Evolutionary conservation across 2,329 filamentous ascomycete species (phyloP), one percentile per base, ranked within the genome.

Genomic region (Rutstroemia sp.): DNA sequence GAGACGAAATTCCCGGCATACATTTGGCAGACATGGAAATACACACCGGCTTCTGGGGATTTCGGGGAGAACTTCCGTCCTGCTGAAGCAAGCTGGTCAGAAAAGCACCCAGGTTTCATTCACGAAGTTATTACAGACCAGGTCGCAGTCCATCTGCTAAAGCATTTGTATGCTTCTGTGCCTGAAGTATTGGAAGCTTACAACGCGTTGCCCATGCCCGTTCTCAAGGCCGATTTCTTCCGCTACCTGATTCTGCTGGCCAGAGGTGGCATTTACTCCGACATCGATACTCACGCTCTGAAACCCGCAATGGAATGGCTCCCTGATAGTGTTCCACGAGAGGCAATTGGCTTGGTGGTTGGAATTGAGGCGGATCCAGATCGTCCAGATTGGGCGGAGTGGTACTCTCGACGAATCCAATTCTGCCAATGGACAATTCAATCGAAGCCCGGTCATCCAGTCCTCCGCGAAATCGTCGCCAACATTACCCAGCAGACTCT

Each of bases 361-460:
- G 94, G 94, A 58, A 96, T 99, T 63, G 94, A 99, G 75, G 94
- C 94, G 4, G 94, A 99, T 69, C 91, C 94, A 0, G 91, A 97
- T 71, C 83, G 94, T 49, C 81, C 83, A 3, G 94, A 99, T 71
- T 99, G 94, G 94, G 80, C 83, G 38, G 78, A 96, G 1, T 97
- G 92, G 94, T 99, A 97, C 76, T 94, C 90, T 61, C 87, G 94
- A 58, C 83, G 92, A 61, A 92, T 99, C 59, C 94, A 97, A 71
- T 97, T 99, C 73, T 99, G 94, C 74, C 94, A 99, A 72, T 99
- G 94, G 94, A 99, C 94, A 1, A 96, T 99, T 61, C 92, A 97
- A 72, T 78, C 88, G 57, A 99, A 99, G 73, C 88, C 92, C 0
- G 94, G 94, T 10, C 94, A 99, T 70, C 94, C 94, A 0, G 84